Conservation (phyloP, 2,329 filamentous ascomycete genomes). For the Magnaporthiopsis incrustans region DNA sequence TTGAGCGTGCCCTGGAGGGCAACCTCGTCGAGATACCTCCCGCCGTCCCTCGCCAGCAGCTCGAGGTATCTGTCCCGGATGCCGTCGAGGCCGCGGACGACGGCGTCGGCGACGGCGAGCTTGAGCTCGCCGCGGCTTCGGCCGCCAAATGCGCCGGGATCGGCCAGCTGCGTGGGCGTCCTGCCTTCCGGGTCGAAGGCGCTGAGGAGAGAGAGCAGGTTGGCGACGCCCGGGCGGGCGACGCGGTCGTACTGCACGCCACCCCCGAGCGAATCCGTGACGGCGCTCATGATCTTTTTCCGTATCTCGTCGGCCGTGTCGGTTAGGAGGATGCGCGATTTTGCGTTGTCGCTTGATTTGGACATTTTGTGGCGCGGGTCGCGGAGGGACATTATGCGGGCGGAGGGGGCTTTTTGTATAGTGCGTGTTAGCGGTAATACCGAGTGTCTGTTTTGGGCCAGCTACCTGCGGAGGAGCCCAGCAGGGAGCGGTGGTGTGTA, state of each 20-base stretch:
- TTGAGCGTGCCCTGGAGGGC: conserved; percentile 49
- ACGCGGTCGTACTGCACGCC: conserved; percentile 64
- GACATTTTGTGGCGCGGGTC: conserved; percentile 84
- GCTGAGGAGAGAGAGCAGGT: conserved; percentile 73
- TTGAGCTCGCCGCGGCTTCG: conserved; percentile 45
- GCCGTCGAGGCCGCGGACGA: conserved; percentile 43
- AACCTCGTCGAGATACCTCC: conserved; percentile 38
- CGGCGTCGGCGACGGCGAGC: conserved; percentile 48
- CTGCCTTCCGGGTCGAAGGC: conserved; percentile 47
- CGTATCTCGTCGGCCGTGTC: conserved; percentile 57
- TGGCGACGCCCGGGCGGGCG: conserved; percentile 72
- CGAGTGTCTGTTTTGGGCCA: no score
- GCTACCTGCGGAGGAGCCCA: no score
- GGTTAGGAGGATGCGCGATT: conserved; percentile 76
- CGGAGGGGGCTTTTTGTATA: conserved; percentile 43
- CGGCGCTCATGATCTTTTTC: conserved; percentile 61
- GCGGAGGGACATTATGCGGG: conserved; percentile 82
- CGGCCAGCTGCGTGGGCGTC: conserved; percentile 29
- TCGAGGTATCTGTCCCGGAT: conserved; percentile 50
- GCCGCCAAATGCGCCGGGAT: conserved; percentile 23
- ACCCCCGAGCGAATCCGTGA: conserved; percentile 66
- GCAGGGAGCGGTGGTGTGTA: no score
- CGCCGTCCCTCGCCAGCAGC: conserved; percentile 30
- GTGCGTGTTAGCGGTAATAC: not conserved
- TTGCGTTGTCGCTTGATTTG: conserved; percentile 67